Percentiles rank a stretch among this genome's conserved stretches.
These are phyloP conservation scores for Phlebopus sp. DNA, from an alignment of 1,284 basidiomycete genomes.

Conservation along the genomic window DNA sequence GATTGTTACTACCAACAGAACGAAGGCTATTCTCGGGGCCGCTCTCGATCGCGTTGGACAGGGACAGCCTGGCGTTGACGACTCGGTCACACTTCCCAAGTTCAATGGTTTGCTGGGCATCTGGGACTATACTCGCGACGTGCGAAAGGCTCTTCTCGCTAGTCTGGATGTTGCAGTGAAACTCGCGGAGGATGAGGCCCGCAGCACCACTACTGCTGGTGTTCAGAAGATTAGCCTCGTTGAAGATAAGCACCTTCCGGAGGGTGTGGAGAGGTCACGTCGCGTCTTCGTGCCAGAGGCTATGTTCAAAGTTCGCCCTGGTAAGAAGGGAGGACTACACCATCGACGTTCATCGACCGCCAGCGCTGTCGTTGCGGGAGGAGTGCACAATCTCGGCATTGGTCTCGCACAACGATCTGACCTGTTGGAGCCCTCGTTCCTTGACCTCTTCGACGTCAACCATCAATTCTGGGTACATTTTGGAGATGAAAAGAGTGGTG, in stretches of 20 bases:
- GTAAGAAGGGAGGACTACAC: conserved; percentile 48
- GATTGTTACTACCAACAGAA: conserved; percentile 49
- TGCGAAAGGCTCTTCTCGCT: conserved; percentile 74
- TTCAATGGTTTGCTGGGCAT: conserved; percentile 88
- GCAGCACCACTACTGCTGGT: conserved; percentile 64
- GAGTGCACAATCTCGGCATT: conserved; percentile 70
- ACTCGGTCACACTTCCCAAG: conserved; percentile 61
- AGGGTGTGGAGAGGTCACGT: conserved; percentile 74
- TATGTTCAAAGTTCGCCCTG: conserved; percentile 78
- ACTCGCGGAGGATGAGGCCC: conserved; percentile 82
- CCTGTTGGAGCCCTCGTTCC: conserved; percentile 67
- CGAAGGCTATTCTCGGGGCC: conserved; percentile 60
- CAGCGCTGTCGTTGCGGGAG: conserved; percentile 68
- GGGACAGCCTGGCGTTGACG: conserved; percentile 67
- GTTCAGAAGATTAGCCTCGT: conserved; percentile 71
- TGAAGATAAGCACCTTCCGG: conserved; percentile 80
- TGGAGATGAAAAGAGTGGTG: conserved; percentile 43
- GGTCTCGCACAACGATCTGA: conserved; percentile 70
- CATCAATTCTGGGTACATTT: conserved; percentile 74
- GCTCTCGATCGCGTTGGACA: conserved; percentile 79
- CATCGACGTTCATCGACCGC: conserved; percentile 42
- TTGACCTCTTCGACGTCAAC: conserved; percentile 88
- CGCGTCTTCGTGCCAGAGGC: conserved; percentile 93
- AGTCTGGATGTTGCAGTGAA: conserved; percentile 84
- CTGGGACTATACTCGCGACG: conserved; percentile 88